Conservation (phyloP, 352 stramenopile species). For the Globisporangium echinulatum region DNA sequence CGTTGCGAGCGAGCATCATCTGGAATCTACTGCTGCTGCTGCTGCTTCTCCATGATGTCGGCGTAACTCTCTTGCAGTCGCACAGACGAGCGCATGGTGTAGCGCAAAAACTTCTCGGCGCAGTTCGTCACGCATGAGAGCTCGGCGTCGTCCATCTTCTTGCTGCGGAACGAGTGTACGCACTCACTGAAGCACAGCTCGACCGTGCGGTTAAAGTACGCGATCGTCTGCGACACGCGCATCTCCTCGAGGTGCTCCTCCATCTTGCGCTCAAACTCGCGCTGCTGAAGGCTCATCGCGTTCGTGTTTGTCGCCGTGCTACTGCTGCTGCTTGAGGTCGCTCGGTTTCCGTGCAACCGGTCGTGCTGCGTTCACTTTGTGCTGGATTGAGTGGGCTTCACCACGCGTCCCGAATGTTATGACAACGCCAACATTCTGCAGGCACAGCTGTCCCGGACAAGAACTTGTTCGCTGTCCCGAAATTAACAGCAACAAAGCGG, state of each 20-base stretch:
- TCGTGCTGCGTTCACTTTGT: not conserved
- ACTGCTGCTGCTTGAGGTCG: not conserved
- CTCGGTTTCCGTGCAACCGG: not conserved
- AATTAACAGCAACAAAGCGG: not conserved
- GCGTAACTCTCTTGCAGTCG: conserved; percentile 85
- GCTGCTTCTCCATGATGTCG: conserved; percentile 82
- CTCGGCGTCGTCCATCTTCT: conserved; percentile 89
- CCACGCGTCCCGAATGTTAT: conserved; percentile 6
- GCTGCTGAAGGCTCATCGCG: conserved; percentile 50
- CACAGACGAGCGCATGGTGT: conserved; percentile 87
- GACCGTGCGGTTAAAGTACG: conserved; percentile 87
- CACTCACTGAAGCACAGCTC: conserved; percentile 88
- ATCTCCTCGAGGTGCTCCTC: conserved; percentile 89
- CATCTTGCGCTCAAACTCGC: conserved; percentile 87
- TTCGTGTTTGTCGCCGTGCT: conserved; percentile 1
- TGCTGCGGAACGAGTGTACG: conserved; percentile 88
- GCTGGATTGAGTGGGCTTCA: conserved; percentile 9
- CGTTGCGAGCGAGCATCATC: no score
- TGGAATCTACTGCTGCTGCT: conserved; percentile 30
- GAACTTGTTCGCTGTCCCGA: no score
- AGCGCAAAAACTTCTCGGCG: conserved; percentile 87
- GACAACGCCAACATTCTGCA: no score
- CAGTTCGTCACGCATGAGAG: conserved; percentile 85
- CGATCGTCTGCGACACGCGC: conserved; percentile 85
- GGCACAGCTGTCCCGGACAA: not conserved